Percentiles rank a stretch among this genome's conserved stretches.
These are phyloP conservation scores for Teratosphaeria pseudoeucalypti DNA, from an alignment of 2,329 filamentous ascomycete species.

Conservation along the genomic window DNA sequence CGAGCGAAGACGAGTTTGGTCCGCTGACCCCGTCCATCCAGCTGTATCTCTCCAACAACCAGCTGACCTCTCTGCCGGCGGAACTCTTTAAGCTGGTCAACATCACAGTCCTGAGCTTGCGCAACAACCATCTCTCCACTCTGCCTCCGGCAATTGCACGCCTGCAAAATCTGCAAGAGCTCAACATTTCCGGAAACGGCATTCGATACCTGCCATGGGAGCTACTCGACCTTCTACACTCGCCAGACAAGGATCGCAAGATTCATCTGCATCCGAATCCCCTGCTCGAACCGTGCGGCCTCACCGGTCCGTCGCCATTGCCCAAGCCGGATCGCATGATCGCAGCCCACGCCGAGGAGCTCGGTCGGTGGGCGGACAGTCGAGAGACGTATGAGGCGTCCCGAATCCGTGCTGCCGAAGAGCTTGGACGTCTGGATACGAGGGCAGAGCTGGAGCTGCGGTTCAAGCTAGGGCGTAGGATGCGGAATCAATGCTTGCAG, in stretches of 20 bases:
- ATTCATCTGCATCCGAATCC: slow-evolving; percentile 55
- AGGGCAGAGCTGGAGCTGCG: slow-evolving; percentile 12
- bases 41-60: slow-evolving; percentile 52
- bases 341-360: slow-evolving; percentile 4
- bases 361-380: slow-evolving; percentile 9
- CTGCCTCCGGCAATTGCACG: slow-evolving; percentile 51
- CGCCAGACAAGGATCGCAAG: slow-evolving; percentile 36
- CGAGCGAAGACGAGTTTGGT: slow-evolving; percentile 49
- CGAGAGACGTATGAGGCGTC: slow-evolving; percentile 6
- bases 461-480: slow-evolving; percentile 13
- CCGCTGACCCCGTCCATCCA: slow-evolving; percentile 49
- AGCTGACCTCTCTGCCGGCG: slow-evolving; percentile 45
- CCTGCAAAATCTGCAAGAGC: slow-evolving; percentile 47
- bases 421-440: slow-evolving; percentile 5
- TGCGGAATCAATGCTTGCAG: slow-evolving; percentile 10
- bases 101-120: slow-evolving; percentile 55
- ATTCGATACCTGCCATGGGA: slow-evolving; percentile 53
- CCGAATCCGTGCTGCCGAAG: slow-evolving; percentile 2
- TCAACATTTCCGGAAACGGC: slow-evolving; percentile 57
- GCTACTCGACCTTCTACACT: slow-evolving; percentile 45
- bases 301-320: slow-evolving; percentile 9
- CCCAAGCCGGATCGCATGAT: slow-evolving; percentile 1
- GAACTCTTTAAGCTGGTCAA: slow-evolving; percentile 52
- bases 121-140: slow-evolving; percentile 51
- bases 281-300: slow-evolving; percentile 28